Evolutionary conservation across 495 filamentous ascomycete genomes (phyloP).

Genomic region (Daldinia caldariorum): DNA sequence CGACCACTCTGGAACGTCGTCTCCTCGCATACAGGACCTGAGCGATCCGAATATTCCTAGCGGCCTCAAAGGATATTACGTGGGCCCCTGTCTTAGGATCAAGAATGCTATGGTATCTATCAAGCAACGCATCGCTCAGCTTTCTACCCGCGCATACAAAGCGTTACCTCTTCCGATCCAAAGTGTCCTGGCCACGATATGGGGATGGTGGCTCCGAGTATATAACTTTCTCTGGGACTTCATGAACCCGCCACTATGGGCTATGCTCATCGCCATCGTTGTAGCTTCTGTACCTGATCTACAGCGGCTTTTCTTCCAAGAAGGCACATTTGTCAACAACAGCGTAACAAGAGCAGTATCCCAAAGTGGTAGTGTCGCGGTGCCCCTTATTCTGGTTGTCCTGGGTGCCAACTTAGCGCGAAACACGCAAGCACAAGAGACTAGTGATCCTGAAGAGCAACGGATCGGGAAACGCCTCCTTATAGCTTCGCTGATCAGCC

Average conservation of each 20-base stretch:
- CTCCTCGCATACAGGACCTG: constrained; percentile 54
- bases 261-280: constrained; percentile 88
- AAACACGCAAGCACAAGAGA: constrained; percentile 71
- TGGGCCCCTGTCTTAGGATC: constrained; percentile 37
- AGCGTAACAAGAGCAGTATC: constrained; percentile 88
- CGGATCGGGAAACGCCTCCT: constrained; percentile 77
- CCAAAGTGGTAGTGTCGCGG: constrained; percentile 88
- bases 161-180: constrained; percentile 69
- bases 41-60: constrained; percentile 48
- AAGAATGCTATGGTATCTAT: constrained; percentile 48
- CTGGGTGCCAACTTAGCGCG: constrained; percentile 89
- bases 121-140: constrained; percentile 46
- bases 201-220: constrained; percentile 61
- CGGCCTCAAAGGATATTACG: constrained; percentile 48
- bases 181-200: constrained; percentile 57
- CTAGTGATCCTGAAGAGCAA: constrained; percentile 72
- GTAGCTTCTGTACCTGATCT: constrained; percentile 89
- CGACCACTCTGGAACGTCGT: constrained; percentile 36
- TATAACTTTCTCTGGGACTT: constrained; percentile 80
- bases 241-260: constrained; percentile 99
- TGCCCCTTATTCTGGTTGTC: constrained; percentile 96
- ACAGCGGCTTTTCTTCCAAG: constrained; percentile 85
- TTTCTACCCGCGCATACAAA: constrained; percentile 41
- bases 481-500: constrained; percentile 82
- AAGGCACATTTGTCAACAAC: constrained; percentile 90